Evolutionary conservation across 2,329 filamentous ascomycete species (phyloP), one percentile per base, ranked within the genome.

Genomic region (Phialocephala sp.): DNA sequence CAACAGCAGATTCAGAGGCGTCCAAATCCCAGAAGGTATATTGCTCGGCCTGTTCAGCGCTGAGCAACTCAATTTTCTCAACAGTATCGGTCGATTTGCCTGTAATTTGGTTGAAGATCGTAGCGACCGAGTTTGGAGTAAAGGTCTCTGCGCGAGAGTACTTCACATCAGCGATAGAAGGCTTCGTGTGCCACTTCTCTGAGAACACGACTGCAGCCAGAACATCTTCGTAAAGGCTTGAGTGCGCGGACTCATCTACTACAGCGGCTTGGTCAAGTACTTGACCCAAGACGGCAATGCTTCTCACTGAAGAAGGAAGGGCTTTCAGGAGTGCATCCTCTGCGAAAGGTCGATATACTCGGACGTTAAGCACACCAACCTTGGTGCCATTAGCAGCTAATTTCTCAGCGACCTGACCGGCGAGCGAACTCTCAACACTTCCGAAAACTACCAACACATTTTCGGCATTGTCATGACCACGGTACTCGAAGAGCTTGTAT

Each of bases 11-110:
- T 1, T 83, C 79, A 35, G 93, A 93, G 77, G 89, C 86, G 75
- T 97, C 94, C 47, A 91, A 77, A 72, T 97, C 92, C 93, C 94
- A 98, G 85, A 99, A 97, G 14, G 89, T 90, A 81, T 95, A 98
- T 79, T 98, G 91, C 77, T 92, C 86, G 22, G 89, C 87, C 70
- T 87, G 82, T 58, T 80, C 78, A 61, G 80, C 85, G 72, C 90
- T 90, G 68, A 91, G 66, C 68, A 73, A 55, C 78, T 77, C 60
- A 4, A 74, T 55, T 9, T 41, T 65, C 27, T 72, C 72, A 12
- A 41, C 60, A 41, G 71, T 45, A 27, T 73, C 70, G 5, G 68
- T 61, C 37, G 76, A 71, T 72, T 87, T 86, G 75, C 77, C 79
- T 65, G 81, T 78, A 68, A 85, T 77, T 70, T 81, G 79, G 77